Conservation (phyloP, 345 rosid species). For the Populus davidiana region DNA sequence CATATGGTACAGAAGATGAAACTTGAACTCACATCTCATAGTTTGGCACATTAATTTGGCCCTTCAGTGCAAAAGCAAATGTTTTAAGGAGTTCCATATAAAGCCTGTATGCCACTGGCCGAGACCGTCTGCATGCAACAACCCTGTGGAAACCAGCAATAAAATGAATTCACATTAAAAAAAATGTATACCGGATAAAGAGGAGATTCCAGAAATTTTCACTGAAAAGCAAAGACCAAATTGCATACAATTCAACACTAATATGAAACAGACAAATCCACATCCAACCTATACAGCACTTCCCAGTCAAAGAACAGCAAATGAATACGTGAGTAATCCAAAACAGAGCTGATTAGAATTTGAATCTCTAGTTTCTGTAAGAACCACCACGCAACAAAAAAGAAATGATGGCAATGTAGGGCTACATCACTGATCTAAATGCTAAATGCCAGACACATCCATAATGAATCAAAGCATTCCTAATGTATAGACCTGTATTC, state of each 20-base stretch:
- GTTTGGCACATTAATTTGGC: slow-evolving; percentile 46
- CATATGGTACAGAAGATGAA: neutral
- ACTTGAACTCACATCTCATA: slow-evolving; percentile 50
- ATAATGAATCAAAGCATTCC: neutral
- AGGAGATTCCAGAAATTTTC: neutral
- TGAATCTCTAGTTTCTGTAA: neutral
- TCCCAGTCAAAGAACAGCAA: neutral
- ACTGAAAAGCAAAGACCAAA: neutral
- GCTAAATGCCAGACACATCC: neutral
- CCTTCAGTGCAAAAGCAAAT: slow-evolving; percentile 57
- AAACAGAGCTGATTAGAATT: neutral
- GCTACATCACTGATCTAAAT: neutral
- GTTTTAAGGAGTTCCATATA: slow-evolving; percentile 79
- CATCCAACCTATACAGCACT: neutral
- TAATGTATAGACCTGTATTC: too few species aligned
- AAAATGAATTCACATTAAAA: neutral
- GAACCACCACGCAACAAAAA: neutral
- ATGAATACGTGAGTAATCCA: neutral
- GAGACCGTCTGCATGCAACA: slow-evolving; percentile 58
- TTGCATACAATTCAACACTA: neutral
- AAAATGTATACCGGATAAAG: neutral
- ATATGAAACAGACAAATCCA: neutral
- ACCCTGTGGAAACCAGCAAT: slow-evolving; percentile 47
- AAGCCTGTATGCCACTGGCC: slow-evolving; percentile 85
- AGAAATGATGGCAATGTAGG: neutral